These are phyloP conservation scores for Debaryomyces sp. DNA, from an alignment of 1,139 yeast genomes.

Conservation along the genomic window DNA sequence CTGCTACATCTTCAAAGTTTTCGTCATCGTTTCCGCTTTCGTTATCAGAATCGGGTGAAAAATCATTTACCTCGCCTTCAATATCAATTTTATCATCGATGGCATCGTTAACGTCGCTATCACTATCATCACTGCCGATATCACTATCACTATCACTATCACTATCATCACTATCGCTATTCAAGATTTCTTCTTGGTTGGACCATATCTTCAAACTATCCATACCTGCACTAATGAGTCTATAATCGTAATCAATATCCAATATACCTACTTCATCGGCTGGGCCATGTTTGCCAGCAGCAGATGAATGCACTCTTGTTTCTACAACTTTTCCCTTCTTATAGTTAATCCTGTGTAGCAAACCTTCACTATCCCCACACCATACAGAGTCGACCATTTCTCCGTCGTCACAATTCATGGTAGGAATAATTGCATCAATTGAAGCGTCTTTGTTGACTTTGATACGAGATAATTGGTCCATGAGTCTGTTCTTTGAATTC, in stretches of 20 bases:
- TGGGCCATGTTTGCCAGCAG: conserved; percentile 43
- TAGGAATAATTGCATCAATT: conserved; percentile 74
- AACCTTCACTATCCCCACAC: conserved; percentile 90
- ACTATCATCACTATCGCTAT: conserved; percentile 13
- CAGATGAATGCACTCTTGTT: conserved; percentile 62
- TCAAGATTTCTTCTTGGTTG: conserved; percentile 26
- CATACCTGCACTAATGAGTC: conserved; percentile 83
- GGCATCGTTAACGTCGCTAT: conserved; percentile 12
- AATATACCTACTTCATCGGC: conserved; percentile 68
- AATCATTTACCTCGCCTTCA: conserved; percentile 15
- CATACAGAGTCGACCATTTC: conserved; percentile 59
- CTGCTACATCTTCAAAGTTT: conserved; percentile 8
- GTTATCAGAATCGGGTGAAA: conserved; percentile 11
- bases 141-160: conserved; percentile 16
- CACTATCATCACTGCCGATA: conserved; percentile 17
- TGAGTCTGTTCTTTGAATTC: conserved; percentile 62
- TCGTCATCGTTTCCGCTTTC: conserved; percentile 17
- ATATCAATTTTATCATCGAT: conserved; percentile 15
- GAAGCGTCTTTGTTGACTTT: conserved; percentile 72
- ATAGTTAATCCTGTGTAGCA: conserved; percentile 66
- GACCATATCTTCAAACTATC: conserved; percentile 78
- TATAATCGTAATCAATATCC: conserved; percentile 79
- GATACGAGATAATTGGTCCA: conserved; percentile 82
- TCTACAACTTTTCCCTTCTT: conserved; percentile 69
- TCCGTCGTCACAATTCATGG: conserved; percentile 68